Evolutionary conservation across 2,329 filamentous ascomycete genomes (phyloP), one percentile per base, ranked within the genome.

Genomic region (Ophiostoma sp.): DNA sequence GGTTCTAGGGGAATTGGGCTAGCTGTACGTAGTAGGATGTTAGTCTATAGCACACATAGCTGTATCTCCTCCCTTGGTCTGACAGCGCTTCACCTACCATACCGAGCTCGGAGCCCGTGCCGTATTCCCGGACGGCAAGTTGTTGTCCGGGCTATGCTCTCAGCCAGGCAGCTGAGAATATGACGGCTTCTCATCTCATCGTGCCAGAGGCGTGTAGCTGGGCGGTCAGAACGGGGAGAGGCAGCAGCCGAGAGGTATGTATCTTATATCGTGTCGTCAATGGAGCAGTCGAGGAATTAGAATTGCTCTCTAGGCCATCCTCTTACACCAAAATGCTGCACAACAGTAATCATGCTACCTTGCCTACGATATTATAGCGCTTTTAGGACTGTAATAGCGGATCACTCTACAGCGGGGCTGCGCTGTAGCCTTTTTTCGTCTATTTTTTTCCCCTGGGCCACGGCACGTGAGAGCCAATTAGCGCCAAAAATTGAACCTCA

Each of bases 111-210:
- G 48, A 64, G 17, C 31, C 15, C 13, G 23, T 65, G 68, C 15
- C 27, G 13, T 17, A 39, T 64, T 33, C 31, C 27, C 39, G n/a
- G 11, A 15, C 44, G 62, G 23, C 60, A 39, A 57, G 35, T 48
- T 41, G 27, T 35, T 20, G 52, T 48, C 67, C 35, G 68, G 27
- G 44, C 70, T 69, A 71, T 36, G 39, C n/a, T 67, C 62, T 66
- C 36, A 35, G 68, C 68, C 48, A 69, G 23, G 52, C 52, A 70
- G 68, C 71, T 67, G 67, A 72, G 60, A 57, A 68, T 44, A 31
- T 69, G 67, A 57, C 69, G 68, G 68, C 54, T 68, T 70, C 23
- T 71, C 73, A 74, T 74, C 54, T 70, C 73, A 74, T 74, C 68
- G 54, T 73, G 73, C 76, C 70, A 69, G 57, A 36, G 57, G 48